Conservation (phyloP, 1,284 basidiomycete genomes). For the Rhodotorula sp. region DNA sequence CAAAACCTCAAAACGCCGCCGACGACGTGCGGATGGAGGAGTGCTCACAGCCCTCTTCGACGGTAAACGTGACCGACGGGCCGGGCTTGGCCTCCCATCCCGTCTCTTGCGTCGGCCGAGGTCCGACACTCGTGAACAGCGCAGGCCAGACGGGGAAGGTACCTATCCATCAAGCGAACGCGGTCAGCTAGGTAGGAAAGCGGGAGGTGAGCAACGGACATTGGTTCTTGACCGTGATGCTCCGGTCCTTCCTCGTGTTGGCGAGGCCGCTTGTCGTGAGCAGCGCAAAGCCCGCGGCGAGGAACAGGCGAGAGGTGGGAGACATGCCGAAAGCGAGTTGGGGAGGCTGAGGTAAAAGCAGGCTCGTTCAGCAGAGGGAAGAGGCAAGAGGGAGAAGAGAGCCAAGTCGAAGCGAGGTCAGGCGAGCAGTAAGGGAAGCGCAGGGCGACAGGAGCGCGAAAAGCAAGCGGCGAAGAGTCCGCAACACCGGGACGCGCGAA, state of each 20-base stretch:
- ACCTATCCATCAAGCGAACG: not conserved
- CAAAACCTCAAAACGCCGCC: too few species aligned
- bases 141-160: constrained; percentile 18
- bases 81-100: constrained; percentile 29
- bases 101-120: constrained; percentile 8
- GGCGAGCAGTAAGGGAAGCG: too few species aligned
- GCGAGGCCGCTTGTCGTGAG: not conserved
- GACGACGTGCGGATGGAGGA: too few species aligned
- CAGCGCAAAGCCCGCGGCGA: not conserved
- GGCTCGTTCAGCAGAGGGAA: not conserved
- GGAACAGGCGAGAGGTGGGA: not conserved
- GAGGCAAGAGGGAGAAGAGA: not conserved
- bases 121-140: constrained; percentile 16
- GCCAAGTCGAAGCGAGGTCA: not conserved
- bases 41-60: constrained; percentile 1
- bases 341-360: not conserved
- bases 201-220: not conserved
- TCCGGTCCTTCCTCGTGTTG: not conserved
- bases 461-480: not conserved
- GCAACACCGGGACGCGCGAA: not conserved
- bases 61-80: constrained; percentile 12
- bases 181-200: too few species aligned
- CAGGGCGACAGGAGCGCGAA: not conserved
- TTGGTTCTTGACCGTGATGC: not conserved
- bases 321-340: not conserved